A percentile compares a stretch with the other conserved stretches of the same genome.
These are phyloP conservation scores for Penicillium bialowiezense DNA, from an alignment of 495 filamentous ascomycete genomes.

Conservation along the genomic window DNA sequence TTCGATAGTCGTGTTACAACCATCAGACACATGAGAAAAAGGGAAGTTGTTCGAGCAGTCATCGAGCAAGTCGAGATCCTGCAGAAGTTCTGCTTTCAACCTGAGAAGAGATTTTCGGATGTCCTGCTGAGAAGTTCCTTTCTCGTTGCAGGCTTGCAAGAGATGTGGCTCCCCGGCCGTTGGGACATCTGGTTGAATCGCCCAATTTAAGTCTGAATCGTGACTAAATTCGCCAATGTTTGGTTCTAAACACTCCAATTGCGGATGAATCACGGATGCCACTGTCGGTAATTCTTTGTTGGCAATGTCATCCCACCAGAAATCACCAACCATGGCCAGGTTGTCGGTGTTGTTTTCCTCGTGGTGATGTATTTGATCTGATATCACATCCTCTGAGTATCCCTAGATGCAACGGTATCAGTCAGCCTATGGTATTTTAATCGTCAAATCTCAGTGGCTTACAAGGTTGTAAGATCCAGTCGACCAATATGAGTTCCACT, in stretches of 20 bases:
- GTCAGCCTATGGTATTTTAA: too few species aligned
- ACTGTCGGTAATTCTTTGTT: too few species aligned
- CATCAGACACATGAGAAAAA: neutral
- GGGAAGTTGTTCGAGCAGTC: neutral
- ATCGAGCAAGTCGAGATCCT: slow-evolving; percentile 20
- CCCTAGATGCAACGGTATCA: too few species aligned
- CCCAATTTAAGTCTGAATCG: neutral
- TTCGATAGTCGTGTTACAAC: neutral
- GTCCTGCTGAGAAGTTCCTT: neutral
- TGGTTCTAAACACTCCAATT: neutral
- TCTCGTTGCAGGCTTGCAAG: neutral
- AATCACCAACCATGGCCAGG: neutral
- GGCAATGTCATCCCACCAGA: too few species aligned
- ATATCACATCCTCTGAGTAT: too few species aligned
- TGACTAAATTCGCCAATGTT: neutral
- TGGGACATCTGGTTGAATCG: neutral
- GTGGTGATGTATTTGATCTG: neutral
- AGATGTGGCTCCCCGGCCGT: neutral
- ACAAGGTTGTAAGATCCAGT: neutral
- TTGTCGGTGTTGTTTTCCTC: neutral
- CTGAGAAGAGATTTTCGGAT: slow-evolving; percentile 12
- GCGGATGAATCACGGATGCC: too few species aligned
- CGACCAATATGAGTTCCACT: neutral
- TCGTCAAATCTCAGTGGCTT: neutral
- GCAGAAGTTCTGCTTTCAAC: slow-evolving; percentile 14